Evolutionary conservation across 2,329 filamentous ascomycete species (phyloP), one percentile per base, ranked within the genome.

Genomic region (Endocalyx cinctus): DNA sequence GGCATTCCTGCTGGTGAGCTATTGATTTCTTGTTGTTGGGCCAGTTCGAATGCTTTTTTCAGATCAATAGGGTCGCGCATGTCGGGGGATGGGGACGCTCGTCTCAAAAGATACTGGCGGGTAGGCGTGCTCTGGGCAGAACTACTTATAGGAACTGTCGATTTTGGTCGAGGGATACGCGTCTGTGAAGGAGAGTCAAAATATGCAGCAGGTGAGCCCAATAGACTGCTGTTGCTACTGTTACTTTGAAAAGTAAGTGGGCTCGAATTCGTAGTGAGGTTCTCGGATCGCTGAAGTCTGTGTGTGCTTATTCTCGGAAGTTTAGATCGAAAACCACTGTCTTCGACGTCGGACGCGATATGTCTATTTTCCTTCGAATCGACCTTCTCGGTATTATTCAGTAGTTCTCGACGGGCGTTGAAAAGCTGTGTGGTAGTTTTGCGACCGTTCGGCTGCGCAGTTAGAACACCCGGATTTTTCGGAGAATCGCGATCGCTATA

Each of bases 1-100:
- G 48, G 36, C 6, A 46, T 51, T 17, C 43, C 45, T 14, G 51
- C 49, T 13, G 34, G 31, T 19, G 45, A 42, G 17, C 37, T 43
- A 12, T 43, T 36, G 15, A 32, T 27, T 33, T 48, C 42, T 25
- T 45, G 32, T 8, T n/a, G 20, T 23, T 23, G 8, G 25, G 53
- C 53, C 30, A 43, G 42, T 38, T 36, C 42, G 37, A 51, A 56
- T 31, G 53, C 53, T 19, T 48, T 47, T 13, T 35, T 47, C 6
- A 56, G 16, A 19, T 35, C 37, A 42, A 54, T 43, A 12, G 53
- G 52, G 29, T 50, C 46, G 32, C 53, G 52, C 50, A 55, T 52
- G 14, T 43, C 40, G 25, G 38, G 30, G 19, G 38, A 37, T 23
- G 22, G 6, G 25, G 38, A n/a, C n/a, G n/a, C n/a, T n/a, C n/a